Percentiles rank a stretch among this genome's conserved stretches.
Evolutionary conservation across 2,329 filamentous ascomycete species (phyloP).

Genomic region (Ceratocystis albifundus): DNA sequence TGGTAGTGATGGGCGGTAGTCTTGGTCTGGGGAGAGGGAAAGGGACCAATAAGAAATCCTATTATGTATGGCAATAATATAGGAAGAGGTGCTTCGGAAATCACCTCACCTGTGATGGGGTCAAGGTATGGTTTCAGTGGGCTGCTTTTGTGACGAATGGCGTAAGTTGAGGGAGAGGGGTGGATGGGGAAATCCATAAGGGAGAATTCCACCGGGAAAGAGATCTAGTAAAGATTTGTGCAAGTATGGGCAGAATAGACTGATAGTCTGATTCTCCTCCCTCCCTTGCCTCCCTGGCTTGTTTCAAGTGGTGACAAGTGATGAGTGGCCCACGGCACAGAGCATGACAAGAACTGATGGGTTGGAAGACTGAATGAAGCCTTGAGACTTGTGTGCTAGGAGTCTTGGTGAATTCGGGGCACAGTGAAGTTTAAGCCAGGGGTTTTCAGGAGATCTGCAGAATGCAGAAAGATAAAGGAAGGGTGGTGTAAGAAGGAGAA

Average conservation of each 20-base stretch:
- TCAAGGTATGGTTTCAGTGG: conserved; percentile 1
- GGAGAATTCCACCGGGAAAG: not conserved
- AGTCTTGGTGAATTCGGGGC: not conserved
- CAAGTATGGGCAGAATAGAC: not conserved
- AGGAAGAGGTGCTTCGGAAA: conserved; percentile 2
- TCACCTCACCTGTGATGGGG: not conserved
- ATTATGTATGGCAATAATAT: conserved; percentile 4
- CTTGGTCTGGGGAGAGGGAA: not conserved
- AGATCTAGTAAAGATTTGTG: not conserved
- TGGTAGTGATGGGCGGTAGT: conserved; percentile 4
- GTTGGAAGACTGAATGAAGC: not conserved
- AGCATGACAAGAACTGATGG: not conserved
- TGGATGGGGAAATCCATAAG: not conserved
- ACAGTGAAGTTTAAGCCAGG: not conserved
- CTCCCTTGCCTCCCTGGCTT: not conserved
- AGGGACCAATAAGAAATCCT: not conserved
- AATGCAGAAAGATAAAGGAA: not conserved
- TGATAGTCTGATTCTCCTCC: not conserved
- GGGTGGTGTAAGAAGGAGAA: not conserved
- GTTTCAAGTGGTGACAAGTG: conserved; percentile 10
- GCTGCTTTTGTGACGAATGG: conserved; percentile 7
- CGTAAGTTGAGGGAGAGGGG: not conserved
- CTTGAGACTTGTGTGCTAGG: not conserved
- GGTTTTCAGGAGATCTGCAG: conserved; percentile 1
- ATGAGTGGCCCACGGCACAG: not conserved